A percentile compares a stretch with the other conserved stretches of the same genome.
These are phyloP conservation scores for Hypoxylon lenormandii DNA, from an alignment of 495 filamentous ascomycete species.

Conservation along the genomic window DNA sequence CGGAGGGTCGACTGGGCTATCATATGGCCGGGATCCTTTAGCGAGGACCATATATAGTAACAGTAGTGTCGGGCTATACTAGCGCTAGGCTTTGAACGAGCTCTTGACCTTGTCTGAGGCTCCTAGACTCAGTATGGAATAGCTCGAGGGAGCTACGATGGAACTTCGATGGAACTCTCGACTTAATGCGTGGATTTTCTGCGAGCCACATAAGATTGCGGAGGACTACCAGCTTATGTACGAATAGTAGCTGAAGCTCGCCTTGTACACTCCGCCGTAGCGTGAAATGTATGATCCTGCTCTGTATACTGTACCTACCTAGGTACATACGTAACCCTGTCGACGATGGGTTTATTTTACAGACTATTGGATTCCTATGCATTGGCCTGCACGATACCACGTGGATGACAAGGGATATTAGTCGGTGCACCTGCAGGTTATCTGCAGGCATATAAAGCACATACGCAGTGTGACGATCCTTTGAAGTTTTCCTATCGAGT, in stretches of 20 bases:
- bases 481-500: conserved; percentile 19
- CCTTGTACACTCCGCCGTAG: conserved; percentile 5
- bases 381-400: conserved; percentile 30
- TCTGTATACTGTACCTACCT: conserved; percentile 16
- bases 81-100: conserved; percentile 10
- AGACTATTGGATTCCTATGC: conserved; percentile 22
- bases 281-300: conserved; percentile 11
- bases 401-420: conserved; percentile 32
- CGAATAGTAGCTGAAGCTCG: conserved; percentile 8
- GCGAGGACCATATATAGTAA: conserved; percentile 12
- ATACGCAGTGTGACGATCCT: conserved; percentile 28
- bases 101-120: conserved; percentile 16
- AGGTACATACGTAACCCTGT: conserved; percentile 5
- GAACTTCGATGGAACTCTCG: conserved; percentile 9
- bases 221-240: conserved; percentile 23
- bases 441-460: conserved; percentile 31
- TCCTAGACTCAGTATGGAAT: conserved; percentile 14
- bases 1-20: conserved; percentile 17
- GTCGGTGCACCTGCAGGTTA: too few species aligned
- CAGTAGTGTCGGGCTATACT: conserved; percentile 19
- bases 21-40: conserved; percentile 7
- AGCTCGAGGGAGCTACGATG: conserved; percentile 9
- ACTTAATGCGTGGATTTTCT: background rate
- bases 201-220: conserved; percentile 30
- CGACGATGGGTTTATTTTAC: background rate